A percentile compares a stretch with the other conserved stretches of the same genome.
These are phyloP conservation scores for Claviceps digitariae DNA, from an alignment of 2,329 filamentous ascomycete species.

Conservation along the genomic window DNA sequence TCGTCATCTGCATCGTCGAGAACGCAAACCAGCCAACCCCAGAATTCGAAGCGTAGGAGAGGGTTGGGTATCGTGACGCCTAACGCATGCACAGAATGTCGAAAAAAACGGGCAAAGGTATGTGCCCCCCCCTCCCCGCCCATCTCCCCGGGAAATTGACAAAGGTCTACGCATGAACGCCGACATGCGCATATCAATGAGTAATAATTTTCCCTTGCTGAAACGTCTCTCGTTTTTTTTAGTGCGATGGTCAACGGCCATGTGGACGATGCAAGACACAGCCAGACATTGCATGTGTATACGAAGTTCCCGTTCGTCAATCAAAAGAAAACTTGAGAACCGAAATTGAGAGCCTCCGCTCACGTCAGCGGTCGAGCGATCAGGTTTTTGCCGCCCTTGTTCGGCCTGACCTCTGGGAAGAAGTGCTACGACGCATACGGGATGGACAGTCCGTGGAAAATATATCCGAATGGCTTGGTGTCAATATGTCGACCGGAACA, in stretches of 20 bases:
- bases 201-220: not conserved
- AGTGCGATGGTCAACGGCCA: conserved; percentile 47
- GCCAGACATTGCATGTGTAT: conserved; percentile 42
- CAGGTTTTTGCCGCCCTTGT: conserved; percentile 41
- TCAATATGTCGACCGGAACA: conserved; percentile 17
- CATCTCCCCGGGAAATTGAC: too few relatives aligned
- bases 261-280: conserved; percentile 42
- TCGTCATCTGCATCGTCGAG: conserved; percentile 9
- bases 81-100: conserved; percentile 48
- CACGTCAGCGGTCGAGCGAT: conserved; percentile 40
- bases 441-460: conserved; percentile 39
- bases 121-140: not conserved
- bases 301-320: conserved; percentile 49
- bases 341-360: conserved; percentile 44
- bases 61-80: conserved; percentile 44
- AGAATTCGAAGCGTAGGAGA: conserved; percentile 35
- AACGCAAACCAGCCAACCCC: conserved; percentile 16
- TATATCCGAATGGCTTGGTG: conserved; percentile 41
- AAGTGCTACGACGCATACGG: conserved; percentile 39
- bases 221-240: not conserved
- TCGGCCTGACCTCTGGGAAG: conserved; percentile 36
- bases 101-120: conserved; percentile 50
- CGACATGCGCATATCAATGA: not conserved
- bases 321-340: conserved; percentile 47
- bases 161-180: not conserved